phyloP scores from a whole-genome alignment of 2,329 filamentous ascomycete genomes.

The Fusarium gaditjirri region DNA sequence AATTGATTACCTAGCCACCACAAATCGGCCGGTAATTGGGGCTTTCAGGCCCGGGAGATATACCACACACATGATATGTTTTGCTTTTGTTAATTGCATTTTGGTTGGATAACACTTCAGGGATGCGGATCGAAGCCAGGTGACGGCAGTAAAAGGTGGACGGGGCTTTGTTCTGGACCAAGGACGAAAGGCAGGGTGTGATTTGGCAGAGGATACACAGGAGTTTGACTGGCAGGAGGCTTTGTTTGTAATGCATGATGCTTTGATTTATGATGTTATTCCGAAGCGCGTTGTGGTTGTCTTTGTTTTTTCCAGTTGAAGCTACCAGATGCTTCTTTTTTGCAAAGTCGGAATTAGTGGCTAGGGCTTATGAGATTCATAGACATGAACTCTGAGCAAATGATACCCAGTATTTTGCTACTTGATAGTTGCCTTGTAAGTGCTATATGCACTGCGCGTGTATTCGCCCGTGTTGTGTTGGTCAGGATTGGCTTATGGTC shows the following conservation, averaged over 20 bases:
- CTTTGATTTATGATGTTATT: slow-evolving; percentile 26
- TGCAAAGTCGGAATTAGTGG: slow-evolving; percentile 19
- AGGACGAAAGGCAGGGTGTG: slow-evolving; percentile 6
- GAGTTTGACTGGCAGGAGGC: slow-evolving; percentile 26
- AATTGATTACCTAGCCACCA: slow-evolving; percentile 3
- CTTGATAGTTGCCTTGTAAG: neutral
- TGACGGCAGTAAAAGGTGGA: slow-evolving; percentile 27
- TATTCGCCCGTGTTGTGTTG: neutral
- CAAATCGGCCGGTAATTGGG: slow-evolving; percentile 25
- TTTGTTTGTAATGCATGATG: slow-evolving; percentile 26
- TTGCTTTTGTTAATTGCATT: slow-evolving; percentile 28
- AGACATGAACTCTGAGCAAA: slow-evolving; percentile 39
- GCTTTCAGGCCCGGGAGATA: slow-evolving; percentile 43
- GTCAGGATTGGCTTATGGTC: neutral
- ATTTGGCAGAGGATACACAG: slow-evolving; percentile 12
- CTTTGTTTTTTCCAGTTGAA: slow-evolving; percentile 13
- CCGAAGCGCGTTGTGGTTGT: slow-evolving; percentile 14
- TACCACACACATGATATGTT: slow-evolving; percentile 42
- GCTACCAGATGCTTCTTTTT: slow-evolving; percentile 29
- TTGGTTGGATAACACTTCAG: slow-evolving; percentile 24
- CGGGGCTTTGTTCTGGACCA: slow-evolving; percentile 10
- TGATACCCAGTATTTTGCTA: slow-evolving; percentile 45
- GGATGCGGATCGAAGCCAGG: neutral
- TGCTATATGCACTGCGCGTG: neutral
- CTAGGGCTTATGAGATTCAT: slow-evolving; percentile 32